Evolutionary conservation across 73 alveolate genomes (phyloP), one percentile per base, ranked within the genome.

Genomic region (Paramecium octaurelia): DNA sequence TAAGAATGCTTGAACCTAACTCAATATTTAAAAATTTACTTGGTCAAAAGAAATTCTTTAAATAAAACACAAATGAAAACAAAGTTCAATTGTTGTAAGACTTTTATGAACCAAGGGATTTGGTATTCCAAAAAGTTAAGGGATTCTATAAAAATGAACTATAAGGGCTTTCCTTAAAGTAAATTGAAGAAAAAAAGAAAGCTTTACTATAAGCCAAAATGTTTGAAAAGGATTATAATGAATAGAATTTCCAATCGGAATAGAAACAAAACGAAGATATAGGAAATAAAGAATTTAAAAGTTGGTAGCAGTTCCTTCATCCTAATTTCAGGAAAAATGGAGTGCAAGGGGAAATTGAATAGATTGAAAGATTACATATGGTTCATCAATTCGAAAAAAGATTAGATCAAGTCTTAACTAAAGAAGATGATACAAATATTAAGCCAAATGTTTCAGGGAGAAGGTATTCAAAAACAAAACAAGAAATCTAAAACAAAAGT

Each of bases 181-280:
- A 89, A 71, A 89, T 89, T 31, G 94, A 89, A 44, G 94, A 80
- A 43, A 40, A 43, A 24, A 80, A 80, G 57, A 80, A 80, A 46
- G 70, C 70, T 3, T 42, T 31, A 23, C 16, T 80, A 2, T 43
- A 80, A 20, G 91, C 91, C 4, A 27, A 80, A 43, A 80, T 80
- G 91, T 80, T 34, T 34, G 87, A 64, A 18, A 75, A 75, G 21
- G 59, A 38, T 38, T 42, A 75, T 38, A 42, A 75, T 16, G 59
- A 75, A 16, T 34, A 38, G 16, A 38, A 75, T 10, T 35, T 38
- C 38, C 16, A 75, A 75, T 34, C 88, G 35, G 88, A 35, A 36
- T 38, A 29, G 10, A 75, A 75, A 42, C 21, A 75, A 42, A 38
- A 38, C 16, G 88, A 75, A 24, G 91, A 80, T 80, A 21, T 27